phyloP scores from a whole-genome alignment of 495 filamentous ascomycete species.

The Aspergillus biplanus region DNA sequence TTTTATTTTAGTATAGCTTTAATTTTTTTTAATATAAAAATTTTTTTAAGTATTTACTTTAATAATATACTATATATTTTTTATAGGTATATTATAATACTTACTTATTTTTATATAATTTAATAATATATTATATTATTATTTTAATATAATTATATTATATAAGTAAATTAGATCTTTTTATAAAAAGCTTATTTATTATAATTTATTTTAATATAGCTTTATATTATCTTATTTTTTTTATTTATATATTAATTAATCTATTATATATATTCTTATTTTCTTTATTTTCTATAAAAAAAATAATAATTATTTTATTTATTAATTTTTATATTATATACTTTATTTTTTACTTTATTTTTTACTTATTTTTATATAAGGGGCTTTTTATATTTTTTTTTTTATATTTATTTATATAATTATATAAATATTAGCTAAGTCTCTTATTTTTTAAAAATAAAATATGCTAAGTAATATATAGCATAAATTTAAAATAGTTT shows the following conservation, averaged over 20 bases:
- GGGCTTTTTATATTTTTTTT: neutral
- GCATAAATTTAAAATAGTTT: neutral
- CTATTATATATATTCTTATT: constrained; percentile 11
- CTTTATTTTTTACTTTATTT: neutral
- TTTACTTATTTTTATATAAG: constrained; percentile 7
- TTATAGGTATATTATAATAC: too few relatives aligned
- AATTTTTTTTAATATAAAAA: neutral
- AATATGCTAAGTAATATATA: too few relatives aligned
- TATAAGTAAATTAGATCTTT: too few relatives aligned
- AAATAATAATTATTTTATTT: constrained; percentile 6
- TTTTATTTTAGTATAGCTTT: neutral
- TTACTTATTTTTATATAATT: too few relatives aligned
- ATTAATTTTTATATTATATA: too few relatives aligned
- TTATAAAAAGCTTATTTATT: constrained; percentile 1
- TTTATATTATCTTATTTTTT: constrained; percentile 3
- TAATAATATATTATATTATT: too few relatives aligned
- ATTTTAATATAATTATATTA: too few relatives aligned
- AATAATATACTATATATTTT: too few relatives aligned
- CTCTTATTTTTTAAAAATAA: too few relatives aligned
- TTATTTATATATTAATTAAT: constrained; percentile 3
- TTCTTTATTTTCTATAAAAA: constrained; percentile 4
- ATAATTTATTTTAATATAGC: neutral
- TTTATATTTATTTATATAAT: too few relatives aligned
- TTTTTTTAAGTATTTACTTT: too few relatives aligned
- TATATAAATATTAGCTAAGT: too few relatives aligned